These are phyloP conservation scores for Coix lacrymajobi DNA, from an alignment of 176 grass and related monocot genomes.

Conservation along the genomic window DNA sequence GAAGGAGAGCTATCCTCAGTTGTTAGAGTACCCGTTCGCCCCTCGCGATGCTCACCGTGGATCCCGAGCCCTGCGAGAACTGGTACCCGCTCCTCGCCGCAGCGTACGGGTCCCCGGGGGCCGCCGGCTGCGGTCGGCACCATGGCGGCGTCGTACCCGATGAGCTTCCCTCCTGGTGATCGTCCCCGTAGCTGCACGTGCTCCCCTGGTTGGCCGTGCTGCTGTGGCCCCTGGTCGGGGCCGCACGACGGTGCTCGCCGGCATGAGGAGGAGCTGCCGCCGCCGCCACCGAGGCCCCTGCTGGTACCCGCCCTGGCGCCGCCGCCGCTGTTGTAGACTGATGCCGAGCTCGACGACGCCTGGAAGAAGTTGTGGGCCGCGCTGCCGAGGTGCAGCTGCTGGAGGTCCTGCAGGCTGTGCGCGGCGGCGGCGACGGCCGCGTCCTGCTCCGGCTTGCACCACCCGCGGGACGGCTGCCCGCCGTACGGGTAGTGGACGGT, in stretches of 20 bases:
- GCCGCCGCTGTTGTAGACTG: conserved; percentile 25
- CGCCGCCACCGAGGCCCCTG: conserved; percentile 28
- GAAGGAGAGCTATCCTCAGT: conserved; percentile 47
- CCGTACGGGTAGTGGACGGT: conserved; percentile 50
- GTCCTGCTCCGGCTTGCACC: conserved; percentile 62
- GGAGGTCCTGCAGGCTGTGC: conserved; percentile 42
- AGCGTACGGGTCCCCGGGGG: conserved; percentile 30
- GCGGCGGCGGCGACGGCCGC: conserved; percentile 4
- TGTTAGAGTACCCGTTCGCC: conserved; percentile 39
- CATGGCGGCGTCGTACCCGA: conserved; percentile 36
- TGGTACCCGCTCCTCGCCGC: conserved; percentile 48
- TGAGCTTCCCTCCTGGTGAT: conserved; percentile 38
- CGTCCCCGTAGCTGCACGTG: conserved; percentile 36
- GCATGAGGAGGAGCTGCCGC: conserved; percentile 24
- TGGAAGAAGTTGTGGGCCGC: conserved; percentile 52
- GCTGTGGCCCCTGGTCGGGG: conserved; percentile 39
- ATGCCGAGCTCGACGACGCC: conserved; percentile 44
- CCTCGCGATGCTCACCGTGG: conserved; percentile 47
- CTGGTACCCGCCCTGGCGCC: conserved; percentile 15
- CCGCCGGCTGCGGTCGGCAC: neutral
- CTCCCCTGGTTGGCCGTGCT: conserved; percentile 42
- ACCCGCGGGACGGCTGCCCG: conserved; percentile 31
- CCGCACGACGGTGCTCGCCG: conserved; percentile 33
- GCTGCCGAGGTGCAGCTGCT: conserved; percentile 49
- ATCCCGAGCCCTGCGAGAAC: conserved; percentile 48